Percentiles rank a stretch among this genome's conserved stretches.
phyloP scores from a whole-genome alignment of 305 asterid species.

The Coffea humblotiana region DNA sequence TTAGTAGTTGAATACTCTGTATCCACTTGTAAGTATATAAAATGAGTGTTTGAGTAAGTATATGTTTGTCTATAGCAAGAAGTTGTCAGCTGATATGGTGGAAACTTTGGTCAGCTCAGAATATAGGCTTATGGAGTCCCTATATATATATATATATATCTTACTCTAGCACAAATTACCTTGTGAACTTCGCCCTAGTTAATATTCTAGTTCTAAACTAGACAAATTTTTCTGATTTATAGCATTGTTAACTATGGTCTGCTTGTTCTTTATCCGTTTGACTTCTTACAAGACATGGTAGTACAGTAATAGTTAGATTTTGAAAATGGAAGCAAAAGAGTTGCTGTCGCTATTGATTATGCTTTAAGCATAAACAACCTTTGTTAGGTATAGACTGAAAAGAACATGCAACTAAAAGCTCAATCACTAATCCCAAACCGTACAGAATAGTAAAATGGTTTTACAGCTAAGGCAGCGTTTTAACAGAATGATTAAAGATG shows the following conservation, averaged over 20 bases:
- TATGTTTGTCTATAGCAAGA: conserved; percentile 22
- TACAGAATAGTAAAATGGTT: conserved; percentile 13
- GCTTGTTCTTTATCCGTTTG: conserved; percentile 18
- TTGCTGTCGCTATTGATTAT: conserved; percentile 47
- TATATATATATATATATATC: neutral
- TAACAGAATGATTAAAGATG: conserved; percentile 31
- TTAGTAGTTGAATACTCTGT: conserved; percentile 44
- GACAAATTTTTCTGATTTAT: conserved; percentile 7
- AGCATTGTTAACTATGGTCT: neutral
- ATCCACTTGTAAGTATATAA: conserved; percentile 54
- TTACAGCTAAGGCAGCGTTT: conserved; percentile 42
- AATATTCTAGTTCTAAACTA: neutral
- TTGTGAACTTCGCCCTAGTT: neutral
- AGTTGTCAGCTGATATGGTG: neutral
- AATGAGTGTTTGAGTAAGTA: conserved; percentile 30
- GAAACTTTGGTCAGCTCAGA: neutral
- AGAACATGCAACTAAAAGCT: conserved; percentile 14
- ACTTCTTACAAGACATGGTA: conserved; percentile 12
- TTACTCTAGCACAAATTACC: neutral
- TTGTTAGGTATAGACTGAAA: conserved; percentile 38
- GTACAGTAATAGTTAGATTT: neutral
- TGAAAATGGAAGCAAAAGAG: conserved; percentile 27
- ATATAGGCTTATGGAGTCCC: neutral
- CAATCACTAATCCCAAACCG: neutral
- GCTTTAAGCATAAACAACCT: conserved; percentile 61